A percentile compares a stretch with the other conserved stretches of the same genome.
phyloP scores from a whole-genome alignment of 2,329 filamentous ascomycete species.

The Verticillium albo-atrum region DNA sequence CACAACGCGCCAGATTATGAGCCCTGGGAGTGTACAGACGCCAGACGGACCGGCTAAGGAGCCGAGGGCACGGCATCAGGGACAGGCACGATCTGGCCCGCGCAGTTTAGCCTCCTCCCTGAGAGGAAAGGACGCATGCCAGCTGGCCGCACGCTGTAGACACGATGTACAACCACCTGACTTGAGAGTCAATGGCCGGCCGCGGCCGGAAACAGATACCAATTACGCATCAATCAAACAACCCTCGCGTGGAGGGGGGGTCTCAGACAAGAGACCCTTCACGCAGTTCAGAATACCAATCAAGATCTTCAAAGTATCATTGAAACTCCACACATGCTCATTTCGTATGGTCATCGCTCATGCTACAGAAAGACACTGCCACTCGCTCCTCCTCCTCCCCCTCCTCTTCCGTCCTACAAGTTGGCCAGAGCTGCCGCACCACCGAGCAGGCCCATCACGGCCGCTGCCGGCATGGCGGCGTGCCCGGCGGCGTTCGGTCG shows the following conservation, averaged over 20 bases:
- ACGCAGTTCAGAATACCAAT: not conserved
- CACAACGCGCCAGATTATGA: not conserved
- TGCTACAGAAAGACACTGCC: not conserved
- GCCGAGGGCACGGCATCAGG: not conserved
- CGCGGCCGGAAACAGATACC: not conserved
- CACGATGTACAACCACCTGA: not conserved
- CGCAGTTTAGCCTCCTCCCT: not conserved
- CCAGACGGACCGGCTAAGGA: not conserved
- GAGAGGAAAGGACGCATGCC: not conserved
- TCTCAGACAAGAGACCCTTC: not conserved
- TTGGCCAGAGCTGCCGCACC: conserved; percentile 11
- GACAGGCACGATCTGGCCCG: no score
- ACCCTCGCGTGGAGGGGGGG: not conserved
- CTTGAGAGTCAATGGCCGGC: not conserved
- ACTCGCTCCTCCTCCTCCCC: not conserved
- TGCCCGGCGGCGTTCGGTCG: conserved; percentile 8
- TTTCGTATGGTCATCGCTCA: not conserved
- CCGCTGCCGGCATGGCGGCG: conserved; percentile 12
- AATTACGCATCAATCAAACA: not conserved
- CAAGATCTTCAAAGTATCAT: not conserved
- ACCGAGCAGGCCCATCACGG: conserved; percentile 13
- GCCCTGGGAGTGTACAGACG: not conserved
- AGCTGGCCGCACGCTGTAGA: not conserved
- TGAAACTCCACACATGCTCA: not conserved
- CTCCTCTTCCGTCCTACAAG: not conserved